phyloP scores from a whole-genome alignment of 2,329 filamentous ascomycete species.

The Thelonectria rubi region DNA sequence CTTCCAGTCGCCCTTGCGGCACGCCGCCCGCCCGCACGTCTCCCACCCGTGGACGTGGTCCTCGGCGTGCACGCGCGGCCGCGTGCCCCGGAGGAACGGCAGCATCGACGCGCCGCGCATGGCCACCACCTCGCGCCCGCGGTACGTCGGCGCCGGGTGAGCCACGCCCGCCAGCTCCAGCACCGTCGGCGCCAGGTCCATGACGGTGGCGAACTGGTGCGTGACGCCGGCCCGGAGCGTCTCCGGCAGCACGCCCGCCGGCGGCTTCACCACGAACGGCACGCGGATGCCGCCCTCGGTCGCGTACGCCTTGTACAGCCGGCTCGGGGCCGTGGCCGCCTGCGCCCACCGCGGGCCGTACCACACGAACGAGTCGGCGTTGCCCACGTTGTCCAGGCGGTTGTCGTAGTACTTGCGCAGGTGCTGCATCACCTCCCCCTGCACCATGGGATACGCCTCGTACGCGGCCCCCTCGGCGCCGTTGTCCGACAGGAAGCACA shows the following conservation, averaged over 20 bases:
- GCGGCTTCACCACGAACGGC: constrained; percentile 20
- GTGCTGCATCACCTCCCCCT: no score
- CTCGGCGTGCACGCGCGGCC: constrained; percentile 55
- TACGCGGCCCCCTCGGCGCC: constrained; percentile 64
- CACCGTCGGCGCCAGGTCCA: constrained; percentile 59
- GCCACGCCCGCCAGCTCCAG: constrained; percentile 55
- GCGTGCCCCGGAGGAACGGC: constrained; percentile 47
- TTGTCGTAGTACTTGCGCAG: constrained; percentile 56
- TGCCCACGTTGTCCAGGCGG: constrained; percentile 63
- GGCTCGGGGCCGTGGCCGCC: constrained; percentile 48
- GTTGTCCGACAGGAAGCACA: constrained; percentile 64
- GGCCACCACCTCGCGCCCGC: constrained; percentile 58
- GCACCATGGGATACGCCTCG: constrained; percentile 64
- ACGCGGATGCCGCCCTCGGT: constrained; percentile 42
- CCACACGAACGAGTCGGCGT: constrained; percentile 66
- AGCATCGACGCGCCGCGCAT: constrained; percentile 61
- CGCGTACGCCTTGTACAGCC: constrained; percentile 48
- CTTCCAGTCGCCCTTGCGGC: constrained; percentile 66
- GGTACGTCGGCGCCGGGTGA: constrained; percentile 49
- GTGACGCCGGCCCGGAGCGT: no score
- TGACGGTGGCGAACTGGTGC: constrained; percentile 51
- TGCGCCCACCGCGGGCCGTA: constrained; percentile 67
- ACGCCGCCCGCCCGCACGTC: constrained; percentile 59
- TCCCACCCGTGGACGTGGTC: constrained; percentile 66
- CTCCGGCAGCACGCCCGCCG: no score